Evolutionary conservation across 129 eudicot species (phyloP).

Genomic region (Artemisia tridentata): DNA sequence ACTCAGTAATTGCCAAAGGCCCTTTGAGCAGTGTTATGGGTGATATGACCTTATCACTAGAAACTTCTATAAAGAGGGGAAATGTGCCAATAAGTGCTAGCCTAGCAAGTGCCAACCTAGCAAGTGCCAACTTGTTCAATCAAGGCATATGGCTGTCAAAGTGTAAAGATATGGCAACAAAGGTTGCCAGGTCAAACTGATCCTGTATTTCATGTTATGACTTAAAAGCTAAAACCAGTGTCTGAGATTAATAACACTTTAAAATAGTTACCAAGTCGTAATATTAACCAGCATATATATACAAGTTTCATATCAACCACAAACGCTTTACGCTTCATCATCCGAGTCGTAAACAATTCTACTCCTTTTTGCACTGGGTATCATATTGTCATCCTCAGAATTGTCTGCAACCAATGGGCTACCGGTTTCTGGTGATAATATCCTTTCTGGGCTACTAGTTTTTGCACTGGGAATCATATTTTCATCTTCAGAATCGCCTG

Average conservation of each 20-base stretch:
- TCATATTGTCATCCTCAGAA: slow-evolving; percentile 41
- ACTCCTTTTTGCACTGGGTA: slow-evolving; percentile 47
- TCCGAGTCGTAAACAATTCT: slow-evolving; percentile 57
- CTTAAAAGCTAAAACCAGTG: not conserved
- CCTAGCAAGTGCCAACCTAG: not conserved
- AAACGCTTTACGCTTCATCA: slow-evolving; percentile 36
- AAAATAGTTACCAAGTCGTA: not conserved
- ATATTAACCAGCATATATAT: not conserved
- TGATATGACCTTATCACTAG: not conserved
- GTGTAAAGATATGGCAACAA: not conserved
- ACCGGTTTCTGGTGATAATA: no score
- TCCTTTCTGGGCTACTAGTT: slow-evolving; percentile 29
- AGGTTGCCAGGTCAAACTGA: not conserved
- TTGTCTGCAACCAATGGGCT: slow-evolving; percentile 42
- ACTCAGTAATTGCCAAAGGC: not conserved
- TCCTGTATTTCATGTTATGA: not conserved
- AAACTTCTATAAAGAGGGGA: not conserved
- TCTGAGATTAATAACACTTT: not conserved
- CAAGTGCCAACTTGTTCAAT: not conserved
- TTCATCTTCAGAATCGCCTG: slow-evolving; percentile 49
- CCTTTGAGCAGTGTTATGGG: slow-evolving; percentile 2
- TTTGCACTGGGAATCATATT: slow-evolving; percentile 39
- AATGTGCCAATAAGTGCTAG: not conserved
- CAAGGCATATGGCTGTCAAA: not conserved
- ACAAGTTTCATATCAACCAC: not conserved